These are phyloP conservation scores for Pichia californica DNA, from an alignment of 805 yeast species.

Conservation along the genomic window DNA sequence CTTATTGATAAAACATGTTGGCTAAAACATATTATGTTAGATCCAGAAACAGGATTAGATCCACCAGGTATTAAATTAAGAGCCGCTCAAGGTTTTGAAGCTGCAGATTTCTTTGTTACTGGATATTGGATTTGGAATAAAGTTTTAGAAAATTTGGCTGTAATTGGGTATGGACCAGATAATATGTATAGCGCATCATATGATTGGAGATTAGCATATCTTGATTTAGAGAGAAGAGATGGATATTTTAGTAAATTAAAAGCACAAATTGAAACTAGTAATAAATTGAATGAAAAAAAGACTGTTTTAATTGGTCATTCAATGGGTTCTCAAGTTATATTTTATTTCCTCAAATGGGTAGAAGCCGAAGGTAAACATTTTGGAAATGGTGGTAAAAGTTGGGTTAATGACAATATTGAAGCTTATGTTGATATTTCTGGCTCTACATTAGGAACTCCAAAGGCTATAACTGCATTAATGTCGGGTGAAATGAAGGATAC, in stretches of 20 bases:
- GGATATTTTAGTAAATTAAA: slow-evolving; percentile 77
- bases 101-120: slow-evolving; percentile 92
- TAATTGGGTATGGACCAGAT: slow-evolving; percentile 87
- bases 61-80: slow-evolving; percentile 77
- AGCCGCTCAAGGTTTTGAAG: slow-evolving; percentile 94
- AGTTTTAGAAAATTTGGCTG: slow-evolving; percentile 88
- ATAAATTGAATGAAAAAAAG: slow-evolving; percentile 51
- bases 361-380: slow-evolving; percentile 76
- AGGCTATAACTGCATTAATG: slow-evolving; percentile 83
- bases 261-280: slow-evolving; percentile 58
- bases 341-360: slow-evolving; percentile 91
- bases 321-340: slow-evolving; percentile 91
- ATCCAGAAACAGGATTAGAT: slow-evolving; percentile 86
- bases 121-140: slow-evolving; percentile 99
- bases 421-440: slow-evolving; percentile 87
- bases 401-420: slow-evolving; percentile 84
- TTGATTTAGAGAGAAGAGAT: slow-evolving; percentile 84
- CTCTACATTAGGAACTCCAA: slow-evolving; percentile 88
- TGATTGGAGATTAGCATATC: slow-evolving; percentile 91
- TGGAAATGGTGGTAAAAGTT: slow-evolving; percentile 85
- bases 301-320: slow-evolving; percentile 84
- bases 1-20: slow-evolving; percentile 87
- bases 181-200: slow-evolving; percentile 88
- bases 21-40: slow-evolving; percentile 86
- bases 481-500: slow-evolving; percentile 99